These are phyloP conservation scores for Cyathus striatus DNA, from an alignment of 768 basidiomycete species.

Conservation along the genomic window DNA sequence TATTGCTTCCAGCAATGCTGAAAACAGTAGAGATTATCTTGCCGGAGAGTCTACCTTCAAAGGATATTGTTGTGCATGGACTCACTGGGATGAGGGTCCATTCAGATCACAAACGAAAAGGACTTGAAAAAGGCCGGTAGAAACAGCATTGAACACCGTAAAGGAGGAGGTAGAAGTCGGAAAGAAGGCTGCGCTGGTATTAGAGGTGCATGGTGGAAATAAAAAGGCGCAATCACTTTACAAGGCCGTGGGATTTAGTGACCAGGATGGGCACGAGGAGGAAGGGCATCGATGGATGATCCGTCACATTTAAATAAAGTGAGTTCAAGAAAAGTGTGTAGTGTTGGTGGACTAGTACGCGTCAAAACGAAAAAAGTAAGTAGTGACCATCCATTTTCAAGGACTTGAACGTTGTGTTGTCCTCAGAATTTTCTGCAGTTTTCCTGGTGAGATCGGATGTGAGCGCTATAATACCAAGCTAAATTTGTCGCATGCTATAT, in stretches of 20 bases:
- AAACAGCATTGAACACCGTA: conserved; percentile 1
- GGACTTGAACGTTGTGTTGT: too few relatives aligned
- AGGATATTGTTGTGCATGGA: conserved; percentile 3
- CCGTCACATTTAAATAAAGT: neutral
- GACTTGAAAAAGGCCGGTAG: conserved; percentile 9
- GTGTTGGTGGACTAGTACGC: too few relatives aligned
- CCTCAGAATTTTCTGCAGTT: too few relatives aligned
- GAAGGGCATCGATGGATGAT: neutral
- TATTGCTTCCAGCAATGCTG: neutral
- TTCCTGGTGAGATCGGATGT: too few relatives aligned
- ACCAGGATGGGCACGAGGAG: neutral
- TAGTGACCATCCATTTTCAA: too few relatives aligned
- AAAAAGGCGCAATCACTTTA: conserved; percentile 12
- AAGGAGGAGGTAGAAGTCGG: conserved; percentile 2
- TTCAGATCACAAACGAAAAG: conserved; percentile 15
- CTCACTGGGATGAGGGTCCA: conserved; percentile 18
- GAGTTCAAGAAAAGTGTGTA: neutral
- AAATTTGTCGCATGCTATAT: too few relatives aligned
- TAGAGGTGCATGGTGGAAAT: conserved; percentile 15
- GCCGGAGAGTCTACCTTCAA: conserved; percentile 1
- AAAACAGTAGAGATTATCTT: neutral
- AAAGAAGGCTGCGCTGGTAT: conserved; percentile 7
- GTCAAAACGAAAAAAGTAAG: too few relatives aligned
- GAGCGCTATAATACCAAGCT: too few relatives aligned
- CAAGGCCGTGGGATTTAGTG: conserved; percentile 12